Conservation (phyloP, 805 yeast genomes). For the Candida jianshihensis region DNA sequence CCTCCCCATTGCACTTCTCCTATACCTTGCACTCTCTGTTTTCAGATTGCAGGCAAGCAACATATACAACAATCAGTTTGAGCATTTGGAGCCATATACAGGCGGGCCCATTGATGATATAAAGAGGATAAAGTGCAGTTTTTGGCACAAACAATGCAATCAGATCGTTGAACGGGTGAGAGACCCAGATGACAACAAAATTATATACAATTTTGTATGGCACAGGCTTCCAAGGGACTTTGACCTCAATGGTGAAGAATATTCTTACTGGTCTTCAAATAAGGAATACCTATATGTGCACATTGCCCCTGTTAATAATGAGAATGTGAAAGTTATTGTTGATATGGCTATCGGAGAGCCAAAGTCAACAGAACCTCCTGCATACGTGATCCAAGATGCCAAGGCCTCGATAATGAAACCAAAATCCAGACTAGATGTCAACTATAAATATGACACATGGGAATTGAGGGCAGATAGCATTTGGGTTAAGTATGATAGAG, state of each 20-base stretch:
- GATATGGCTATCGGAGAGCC: conserved; percentile 38
- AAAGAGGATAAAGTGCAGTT: conserved; percentile 22
- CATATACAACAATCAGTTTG: conserved; percentile 12
- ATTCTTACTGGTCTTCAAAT: conserved; percentile 13
- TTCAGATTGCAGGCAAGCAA: conserved; percentile 17
- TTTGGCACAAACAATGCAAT: conserved; percentile 25
- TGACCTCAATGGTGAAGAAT: conserved; percentile 15
- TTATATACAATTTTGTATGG: conserved; percentile 16
- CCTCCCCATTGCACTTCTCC: conserved; percentile 9
- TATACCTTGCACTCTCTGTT: conserved; percentile 9
- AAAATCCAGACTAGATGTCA: conserved; percentile 19
- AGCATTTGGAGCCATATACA: conserved; percentile 14
- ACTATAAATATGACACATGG: conserved; percentile 32
- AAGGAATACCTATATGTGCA: conserved; percentile 25
- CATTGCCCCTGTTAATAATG: conserved; percentile 5
- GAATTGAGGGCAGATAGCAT: conserved; percentile 38
- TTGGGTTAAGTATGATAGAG: conserved; percentile 47
- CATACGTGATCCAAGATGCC: conserved; percentile 30
- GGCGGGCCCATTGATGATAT: conserved; percentile 27
- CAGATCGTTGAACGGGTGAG: conserved; percentile 14
- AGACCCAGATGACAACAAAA: background rate
- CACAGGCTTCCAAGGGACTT: conserved; percentile 18
- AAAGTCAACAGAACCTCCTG: conserved; percentile 28
- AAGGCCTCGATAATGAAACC: conserved; percentile 21
- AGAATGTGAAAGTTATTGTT: conserved; percentile 33